These are phyloP conservation scores for Colletotrichum sp. DNA, from an alignment of 2,329 filamentous ascomycete genomes.

Conservation along the genomic window DNA sequence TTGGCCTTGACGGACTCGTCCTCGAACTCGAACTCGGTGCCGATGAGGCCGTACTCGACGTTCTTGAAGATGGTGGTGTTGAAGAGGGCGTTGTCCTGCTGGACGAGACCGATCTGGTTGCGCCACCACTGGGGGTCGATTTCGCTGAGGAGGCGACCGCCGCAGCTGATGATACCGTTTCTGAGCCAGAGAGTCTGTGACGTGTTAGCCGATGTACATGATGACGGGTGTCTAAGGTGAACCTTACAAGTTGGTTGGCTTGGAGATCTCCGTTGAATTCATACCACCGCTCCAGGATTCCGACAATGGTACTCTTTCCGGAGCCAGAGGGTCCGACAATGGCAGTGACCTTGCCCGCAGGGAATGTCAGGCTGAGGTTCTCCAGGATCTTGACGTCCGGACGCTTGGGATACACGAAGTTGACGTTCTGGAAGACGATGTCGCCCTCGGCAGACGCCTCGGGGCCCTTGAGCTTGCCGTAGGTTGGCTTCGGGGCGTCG, in stretches of 20 bases:
- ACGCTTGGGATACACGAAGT: slow-evolving; percentile 39
- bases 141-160: slow-evolving; percentile 53
- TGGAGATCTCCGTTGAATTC: slow-evolving; percentile 24
- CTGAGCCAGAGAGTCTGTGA: slow-evolving; percentile 39
- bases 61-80: slow-evolving; percentile 59
- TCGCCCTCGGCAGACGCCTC: slow-evolving; percentile 56
- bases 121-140: slow-evolving; percentile 91
- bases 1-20: slow-evolving; percentile 42
- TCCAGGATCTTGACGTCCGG: slow-evolving; percentile 37
- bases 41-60: slow-evolving; percentile 48
- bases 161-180: slow-evolving; percentile 24
- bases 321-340: slow-evolving; percentile 39
- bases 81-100: slow-evolving; percentile 65
- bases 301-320: slow-evolving; percentile 44
- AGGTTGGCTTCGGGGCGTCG: slow-evolving; percentile 46
- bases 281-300: slow-evolving; percentile 44
- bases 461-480: slow-evolving; percentile 48
- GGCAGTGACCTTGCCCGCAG: slow-evolving; percentile 36
- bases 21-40: slow-evolving; percentile 39
- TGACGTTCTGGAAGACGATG: slow-evolving; percentile 45
- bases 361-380: slow-evolving; percentile 35
- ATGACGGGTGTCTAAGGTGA: slow-evolving; percentile 73
- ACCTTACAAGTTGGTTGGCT: slow-evolving; percentile 8
- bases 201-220: slow-evolving; percentile 67
- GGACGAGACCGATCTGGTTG: slow-evolving; percentile 89